phyloP scores from a whole-genome alignment of 768 basidiomycete species.

The Dioszegia crocea region DNA sequence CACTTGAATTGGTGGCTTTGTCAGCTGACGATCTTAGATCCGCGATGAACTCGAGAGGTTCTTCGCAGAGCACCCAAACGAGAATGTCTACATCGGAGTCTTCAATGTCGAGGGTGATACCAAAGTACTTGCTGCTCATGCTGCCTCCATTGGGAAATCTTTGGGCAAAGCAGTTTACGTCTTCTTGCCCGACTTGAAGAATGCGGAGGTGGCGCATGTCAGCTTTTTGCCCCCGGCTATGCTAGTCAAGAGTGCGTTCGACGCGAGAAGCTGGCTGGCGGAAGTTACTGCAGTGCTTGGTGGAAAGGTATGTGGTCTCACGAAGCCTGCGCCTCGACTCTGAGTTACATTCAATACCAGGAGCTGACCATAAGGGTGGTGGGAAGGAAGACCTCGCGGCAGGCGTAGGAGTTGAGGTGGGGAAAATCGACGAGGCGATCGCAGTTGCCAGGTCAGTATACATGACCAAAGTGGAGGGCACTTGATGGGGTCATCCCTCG shows the following conservation, averaged over 20 bases:
- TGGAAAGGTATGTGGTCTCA: conserved; percentile 66
- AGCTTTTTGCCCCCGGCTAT: conserved; percentile 73
- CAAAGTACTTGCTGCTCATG: conserved; percentile 60
- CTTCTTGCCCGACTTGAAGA: conserved; percentile 68
- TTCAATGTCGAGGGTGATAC: conserved; percentile 77
- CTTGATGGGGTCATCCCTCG: background rate
- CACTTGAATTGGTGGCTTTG: background rate
- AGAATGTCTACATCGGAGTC: conserved; percentile 64
- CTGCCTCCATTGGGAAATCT: conserved; percentile 79
- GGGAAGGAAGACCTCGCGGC: conserved; percentile 90
- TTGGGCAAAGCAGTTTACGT: conserved; percentile 83
- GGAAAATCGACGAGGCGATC: conserved; percentile 66
- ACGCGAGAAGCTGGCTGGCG: conserved; percentile 80
- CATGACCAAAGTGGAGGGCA: conserved; percentile 42
- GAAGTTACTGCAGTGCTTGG: conserved; percentile 74
- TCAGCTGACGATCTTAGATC: conserved; percentile 54
- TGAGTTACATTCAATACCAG: background rate
- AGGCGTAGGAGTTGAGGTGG: conserved; percentile 70
- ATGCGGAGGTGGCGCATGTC: conserved; percentile 75
- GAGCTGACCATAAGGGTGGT: conserved; percentile 64
- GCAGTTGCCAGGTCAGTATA: conserved; percentile 54
- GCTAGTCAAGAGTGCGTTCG: conserved; percentile 56
- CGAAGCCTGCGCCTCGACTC: background rate
- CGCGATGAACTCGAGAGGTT: conserved; percentile 65
- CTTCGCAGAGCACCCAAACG: conserved; percentile 72